Conservation (phyloP, 495 filamentous ascomycete species). For the Hypoxylon cercidicola region DNA sequence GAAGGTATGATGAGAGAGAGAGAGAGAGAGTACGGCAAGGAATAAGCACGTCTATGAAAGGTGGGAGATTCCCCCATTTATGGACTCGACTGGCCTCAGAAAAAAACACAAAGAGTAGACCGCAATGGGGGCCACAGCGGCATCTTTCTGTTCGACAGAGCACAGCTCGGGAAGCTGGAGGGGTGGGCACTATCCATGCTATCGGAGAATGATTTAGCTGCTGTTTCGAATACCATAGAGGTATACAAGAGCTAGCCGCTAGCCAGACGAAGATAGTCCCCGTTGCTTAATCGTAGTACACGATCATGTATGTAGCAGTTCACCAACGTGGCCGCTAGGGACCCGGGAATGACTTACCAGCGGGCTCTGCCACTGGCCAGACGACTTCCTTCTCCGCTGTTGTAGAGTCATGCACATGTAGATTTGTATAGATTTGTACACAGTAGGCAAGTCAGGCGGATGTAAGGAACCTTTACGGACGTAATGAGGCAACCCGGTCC, state of each 20-base stretch:
- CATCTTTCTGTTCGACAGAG: slow-evolving; percentile 30
- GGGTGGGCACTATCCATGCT: slow-evolving; percentile 24
- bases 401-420: slow-evolving; percentile 16
- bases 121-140: slow-evolving; percentile 21
- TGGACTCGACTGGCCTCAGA: slow-evolving; percentile 27
- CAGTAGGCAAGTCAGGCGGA: slow-evolving; percentile 2
- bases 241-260: slow-evolving; percentile 19
- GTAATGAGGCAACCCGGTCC: slow-evolving; percentile 24
- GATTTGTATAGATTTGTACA: too few species aligned
- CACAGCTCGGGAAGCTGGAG: slow-evolving; percentile 35
- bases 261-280: slow-evolving; percentile 30
- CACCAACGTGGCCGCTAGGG: slow-evolving; percentile 26
- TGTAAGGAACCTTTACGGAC: slow-evolving; percentile 3
- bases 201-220: slow-evolving; percentile 41
- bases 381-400: neutral
- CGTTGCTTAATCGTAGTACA: slow-evolving; percentile 22
- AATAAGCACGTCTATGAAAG: slow-evolving; percentile 9
- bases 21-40: slow-evolving; percentile 11
- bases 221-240: slow-evolving; percentile 17
- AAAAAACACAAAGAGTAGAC: slow-evolving; percentile 25
- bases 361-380: neutral
- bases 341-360: slow-evolving; percentile 15
- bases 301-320: slow-evolving; percentile 28
- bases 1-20: slow-evolving; percentile 27
- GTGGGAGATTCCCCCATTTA: slow-evolving; percentile 38